Conservation (phyloP, 2,329 filamentous ascomycete genomes). For the Aotearoamyces nothofagi region DNA sequence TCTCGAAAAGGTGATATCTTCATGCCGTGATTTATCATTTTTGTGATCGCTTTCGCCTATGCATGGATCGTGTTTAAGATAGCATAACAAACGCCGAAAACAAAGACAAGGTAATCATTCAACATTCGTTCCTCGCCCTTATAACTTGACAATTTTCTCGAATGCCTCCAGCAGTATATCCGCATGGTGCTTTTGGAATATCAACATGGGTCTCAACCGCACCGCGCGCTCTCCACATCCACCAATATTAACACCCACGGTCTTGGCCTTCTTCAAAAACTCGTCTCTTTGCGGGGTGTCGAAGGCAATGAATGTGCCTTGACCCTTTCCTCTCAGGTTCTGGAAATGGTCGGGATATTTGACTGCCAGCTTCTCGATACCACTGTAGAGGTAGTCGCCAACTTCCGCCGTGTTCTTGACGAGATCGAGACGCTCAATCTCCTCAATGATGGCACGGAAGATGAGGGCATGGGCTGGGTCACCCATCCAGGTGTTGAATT, state of each 20-base stretch:
- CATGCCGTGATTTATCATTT: too few relatives aligned
- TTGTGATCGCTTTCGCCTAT: too few relatives aligned
- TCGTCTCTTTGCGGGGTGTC: slow-evolving; percentile 56
- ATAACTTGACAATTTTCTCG: slow-evolving; percentile 36
- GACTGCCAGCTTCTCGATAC: slow-evolving; percentile 44
- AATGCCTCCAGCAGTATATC: slow-evolving; percentile 68
- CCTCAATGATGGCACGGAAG: slow-evolving; percentile 63
- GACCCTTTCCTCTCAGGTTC: slow-evolving; percentile 64
- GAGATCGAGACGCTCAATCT: slow-evolving; percentile 54
- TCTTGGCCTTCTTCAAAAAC: slow-evolving; percentile 57
- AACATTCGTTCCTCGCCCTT: too few relatives aligned
- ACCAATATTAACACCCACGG: slow-evolving; percentile 60
- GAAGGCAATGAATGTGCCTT: slow-evolving; percentile 69
- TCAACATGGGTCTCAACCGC: slow-evolving; percentile 63
- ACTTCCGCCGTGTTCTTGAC: slow-evolving; percentile 46
- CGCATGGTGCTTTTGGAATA: slow-evolving; percentile 80
- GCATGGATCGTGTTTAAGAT: too few relatives aligned
- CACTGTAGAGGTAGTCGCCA: slow-evolving; percentile 52
- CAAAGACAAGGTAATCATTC: too few relatives aligned
- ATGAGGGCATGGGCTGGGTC: slow-evolving; percentile 65
- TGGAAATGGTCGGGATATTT: slow-evolving; percentile 54
- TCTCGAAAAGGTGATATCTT: too few relatives aligned
- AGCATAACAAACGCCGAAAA: too few relatives aligned
- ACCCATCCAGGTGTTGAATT: slow-evolving; percentile 84
- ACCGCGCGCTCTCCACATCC: slow-evolving; percentile 58